Evolutionary conservation across 2,329 filamentous ascomycete species (phyloP).

Genomic region (Aspergillus caelatus): DNA sequence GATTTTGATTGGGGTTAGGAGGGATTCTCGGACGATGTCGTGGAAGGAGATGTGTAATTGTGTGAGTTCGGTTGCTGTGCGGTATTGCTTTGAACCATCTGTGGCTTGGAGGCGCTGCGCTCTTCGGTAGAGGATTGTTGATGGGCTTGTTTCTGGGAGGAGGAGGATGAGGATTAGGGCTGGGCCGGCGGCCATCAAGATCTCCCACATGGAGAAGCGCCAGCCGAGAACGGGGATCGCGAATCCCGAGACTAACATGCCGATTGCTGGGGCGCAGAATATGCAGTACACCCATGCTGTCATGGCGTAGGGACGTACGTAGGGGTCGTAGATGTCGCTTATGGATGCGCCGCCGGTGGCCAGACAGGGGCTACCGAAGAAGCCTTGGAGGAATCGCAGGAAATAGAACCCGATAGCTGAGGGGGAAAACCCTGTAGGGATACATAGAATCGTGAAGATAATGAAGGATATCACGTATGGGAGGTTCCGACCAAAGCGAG

Average conservation of each 20-base stretch:
- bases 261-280: constrained; percentile 57
- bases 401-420: constrained; percentile 68
- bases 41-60: constrained; percentile 35
- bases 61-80: constrained; percentile 63
- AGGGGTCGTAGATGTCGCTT: constrained; percentile 53
- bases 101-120: constrained; percentile 62
- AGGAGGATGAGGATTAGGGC: constrained; percentile 61
- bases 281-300: constrained; percentile 1
- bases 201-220: constrained; percentile 26
- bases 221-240: constrained; percentile 50
- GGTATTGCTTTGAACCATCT: constrained; percentile 52
- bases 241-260: constrained; percentile 64
- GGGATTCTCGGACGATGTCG: constrained; percentile 43
- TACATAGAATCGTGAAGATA: constrained; percentile 66
- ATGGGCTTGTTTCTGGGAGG: constrained; percentile 64
- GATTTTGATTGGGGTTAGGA: constrained; percentile 65
- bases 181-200: constrained; percentile 41
- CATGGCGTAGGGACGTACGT: constrained; percentile 61
- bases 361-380: constrained; percentile 67
- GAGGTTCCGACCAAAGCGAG: constrained; percentile 65
- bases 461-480: constrained; percentile 69
- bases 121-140: constrained; percentile 64
- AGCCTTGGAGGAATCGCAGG: constrained; percentile 65
- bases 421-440: constrained; percentile 65
- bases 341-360: constrained; percentile 57